phyloP scores from a whole-genome alignment of 148 eudicot species.

The Rhododendron griersonianum region DNA sequence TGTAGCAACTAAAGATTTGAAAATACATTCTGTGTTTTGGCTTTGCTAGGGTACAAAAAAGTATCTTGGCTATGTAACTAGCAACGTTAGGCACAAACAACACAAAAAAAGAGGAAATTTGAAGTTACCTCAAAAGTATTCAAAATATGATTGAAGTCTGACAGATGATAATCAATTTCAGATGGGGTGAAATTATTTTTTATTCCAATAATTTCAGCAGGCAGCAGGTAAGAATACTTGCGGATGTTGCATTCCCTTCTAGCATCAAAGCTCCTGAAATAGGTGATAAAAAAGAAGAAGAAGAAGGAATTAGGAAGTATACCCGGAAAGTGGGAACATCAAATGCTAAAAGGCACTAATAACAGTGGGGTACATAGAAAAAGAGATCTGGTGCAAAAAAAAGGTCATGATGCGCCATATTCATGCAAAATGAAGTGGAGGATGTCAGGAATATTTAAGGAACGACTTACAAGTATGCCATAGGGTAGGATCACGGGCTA shows the following conservation, averaged over 20 bases:
- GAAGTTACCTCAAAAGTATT: constrained; percentile 63
- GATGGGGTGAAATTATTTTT: constrained; percentile 34
- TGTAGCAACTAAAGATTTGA: neutral
- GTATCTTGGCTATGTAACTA: neutral
- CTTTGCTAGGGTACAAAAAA: neutral
- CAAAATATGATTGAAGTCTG: constrained; percentile 61
- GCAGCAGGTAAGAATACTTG: constrained; percentile 84
- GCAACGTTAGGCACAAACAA: neutral
- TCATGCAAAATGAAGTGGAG: neutral
- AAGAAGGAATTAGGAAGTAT: neutral
- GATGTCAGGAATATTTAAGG: neutral
- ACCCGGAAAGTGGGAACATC: neutral
- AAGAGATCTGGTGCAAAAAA: neutral
- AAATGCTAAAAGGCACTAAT: neutral
- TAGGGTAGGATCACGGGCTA: neutral
- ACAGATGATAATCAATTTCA: constrained; percentile 59
- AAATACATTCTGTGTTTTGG: neutral
- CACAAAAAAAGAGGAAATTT: neutral
- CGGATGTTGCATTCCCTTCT: constrained; percentile 81
- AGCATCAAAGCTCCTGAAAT: constrained; percentile 75
- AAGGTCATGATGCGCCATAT: neutral
- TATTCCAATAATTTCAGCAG: constrained; percentile 77
- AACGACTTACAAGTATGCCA: neutral
- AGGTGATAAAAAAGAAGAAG: neutral
- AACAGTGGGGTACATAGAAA: neutral